These are phyloP conservation scores for Fraxinus dipetala DNA, from an alignment of 305 asterid species.

Conservation along the genomic window DNA sequence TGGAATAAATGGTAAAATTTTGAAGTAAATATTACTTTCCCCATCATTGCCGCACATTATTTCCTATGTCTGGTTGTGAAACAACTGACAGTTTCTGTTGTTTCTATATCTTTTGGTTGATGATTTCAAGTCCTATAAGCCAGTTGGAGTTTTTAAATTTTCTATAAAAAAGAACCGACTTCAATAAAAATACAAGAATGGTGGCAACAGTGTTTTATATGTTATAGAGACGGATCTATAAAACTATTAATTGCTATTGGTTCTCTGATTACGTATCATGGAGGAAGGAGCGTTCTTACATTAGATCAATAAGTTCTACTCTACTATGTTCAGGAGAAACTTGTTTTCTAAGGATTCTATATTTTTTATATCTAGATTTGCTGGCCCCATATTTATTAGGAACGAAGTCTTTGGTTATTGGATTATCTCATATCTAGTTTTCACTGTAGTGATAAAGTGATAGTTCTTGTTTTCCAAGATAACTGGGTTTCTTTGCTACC, in stretches of 20 bases:
- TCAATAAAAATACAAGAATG: not conserved
- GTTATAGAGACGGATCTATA: not conserved
- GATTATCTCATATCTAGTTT: not conserved
- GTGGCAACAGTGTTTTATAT: not conserved
- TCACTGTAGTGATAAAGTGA: not conserved
- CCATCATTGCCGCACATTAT: not conserved
- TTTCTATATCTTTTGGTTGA: not conserved
- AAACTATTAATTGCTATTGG: not conserved
- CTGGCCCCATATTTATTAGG: not conserved
- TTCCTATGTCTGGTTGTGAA: not conserved
- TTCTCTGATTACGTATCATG: not conserved
- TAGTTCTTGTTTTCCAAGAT: conserved; percentile 7
- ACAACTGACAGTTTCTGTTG: not conserved
- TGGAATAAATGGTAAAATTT: not conserved
- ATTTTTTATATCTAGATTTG: not conserved
- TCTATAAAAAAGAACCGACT: not conserved
- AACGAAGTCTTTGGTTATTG: not conserved
- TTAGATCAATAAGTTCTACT: not conserved
- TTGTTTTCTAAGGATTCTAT: not conserved
- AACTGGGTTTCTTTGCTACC: conserved; percentile 9
- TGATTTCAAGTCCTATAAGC: not conserved
- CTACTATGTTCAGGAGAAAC: conserved; percentile 13
- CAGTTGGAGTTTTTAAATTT: not conserved
- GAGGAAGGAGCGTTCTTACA: not conserved
- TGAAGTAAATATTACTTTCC: not conserved